These are phyloP conservation scores for Poronia punctata DNA, from an alignment of 495 filamentous ascomycete species.

Conservation along the genomic window DNA sequence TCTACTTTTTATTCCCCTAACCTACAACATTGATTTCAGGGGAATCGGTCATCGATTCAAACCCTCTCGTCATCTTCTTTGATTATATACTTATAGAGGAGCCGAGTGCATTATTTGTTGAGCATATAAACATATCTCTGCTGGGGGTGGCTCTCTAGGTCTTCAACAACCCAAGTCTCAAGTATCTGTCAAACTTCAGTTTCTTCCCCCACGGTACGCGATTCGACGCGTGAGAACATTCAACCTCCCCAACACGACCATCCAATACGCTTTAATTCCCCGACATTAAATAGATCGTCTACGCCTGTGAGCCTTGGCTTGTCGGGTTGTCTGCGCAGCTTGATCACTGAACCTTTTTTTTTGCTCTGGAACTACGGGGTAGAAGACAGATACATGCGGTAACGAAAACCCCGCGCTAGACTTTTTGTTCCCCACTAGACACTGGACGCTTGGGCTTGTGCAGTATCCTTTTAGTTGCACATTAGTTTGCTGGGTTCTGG, in stretches of 20 bases:
- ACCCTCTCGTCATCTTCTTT: neutral
- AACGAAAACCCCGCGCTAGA: constrained; percentile 1
- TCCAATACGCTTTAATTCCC: neutral
- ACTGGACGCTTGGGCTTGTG: neutral
- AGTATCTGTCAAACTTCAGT: neutral
- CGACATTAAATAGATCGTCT: neutral
- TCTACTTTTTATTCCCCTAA: neutral
- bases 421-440: no score
- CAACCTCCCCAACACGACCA: neutral
- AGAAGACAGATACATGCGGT: constrained; percentile 2
- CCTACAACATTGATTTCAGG: neutral
- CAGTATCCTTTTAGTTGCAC: no score
- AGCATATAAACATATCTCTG: no score
- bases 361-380: no score
- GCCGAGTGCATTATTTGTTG: no score
- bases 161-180: no score
- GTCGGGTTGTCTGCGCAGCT: no score
- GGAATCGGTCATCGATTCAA: neutral
- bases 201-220: constrained; percentile 1
- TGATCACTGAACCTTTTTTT: no score
- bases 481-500: constrained; percentile 5
- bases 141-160: neutral
- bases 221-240: constrained; percentile 4
- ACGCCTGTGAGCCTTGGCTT: no score
- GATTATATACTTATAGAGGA: no score